These are phyloP conservation scores for Spathaspora sp. DNA, from an alignment of 1,139 yeast species.

Conservation along the genomic window DNA sequence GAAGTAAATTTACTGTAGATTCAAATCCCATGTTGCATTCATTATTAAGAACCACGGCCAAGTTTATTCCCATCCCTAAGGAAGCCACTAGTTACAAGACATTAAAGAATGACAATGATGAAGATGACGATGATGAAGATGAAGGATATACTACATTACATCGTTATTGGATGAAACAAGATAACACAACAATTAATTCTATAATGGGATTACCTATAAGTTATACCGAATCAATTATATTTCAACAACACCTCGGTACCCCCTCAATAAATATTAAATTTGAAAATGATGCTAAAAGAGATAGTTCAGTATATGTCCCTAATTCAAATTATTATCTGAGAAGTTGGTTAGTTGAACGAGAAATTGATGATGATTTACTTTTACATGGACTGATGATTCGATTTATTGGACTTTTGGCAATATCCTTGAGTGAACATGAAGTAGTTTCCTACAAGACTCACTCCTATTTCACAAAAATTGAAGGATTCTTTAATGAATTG, in stretches of 20 bases:
- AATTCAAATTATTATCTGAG: slow-evolving; percentile 38
- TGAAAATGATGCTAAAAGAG: slow-evolving; percentile 29
- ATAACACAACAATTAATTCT: slow-evolving; percentile 31
- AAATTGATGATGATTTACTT: slow-evolving; percentile 28
- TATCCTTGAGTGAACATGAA: slow-evolving; percentile 43
- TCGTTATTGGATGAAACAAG: slow-evolving; percentile 40
- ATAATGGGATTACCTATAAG: slow-evolving; percentile 27
- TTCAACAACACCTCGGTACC: slow-evolving; percentile 32
- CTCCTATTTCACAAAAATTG: slow-evolving; percentile 23
- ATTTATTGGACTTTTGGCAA: slow-evolving; percentile 36
- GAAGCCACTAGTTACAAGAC: slow-evolving; percentile 16
- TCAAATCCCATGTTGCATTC: slow-evolving; percentile 38
- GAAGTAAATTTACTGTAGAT: slow-evolving; percentile 38
- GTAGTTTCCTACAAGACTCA: slow-evolving; percentile 33
- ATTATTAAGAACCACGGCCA: slow-evolving; percentile 30
- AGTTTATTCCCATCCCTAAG: slow-evolving; percentile 36
- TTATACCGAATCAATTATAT: slow-evolving; percentile 30
- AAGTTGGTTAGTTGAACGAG: slow-evolving; percentile 31
- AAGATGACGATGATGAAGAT: slow-evolving; percentile 21
- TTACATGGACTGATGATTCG: slow-evolving; percentile 41
- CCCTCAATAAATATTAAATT: slow-evolving; percentile 40
- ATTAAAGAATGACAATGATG: slow-evolving; percentile 13
- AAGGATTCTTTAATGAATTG: slow-evolving; percentile 19
- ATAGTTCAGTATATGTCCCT: slow-evolving; percentile 30
- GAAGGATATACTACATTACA: slow-evolving; percentile 31